Conservation (phyloP, 495 filamentous ascomycete species). For the Neurospora hispaniola region DNA sequence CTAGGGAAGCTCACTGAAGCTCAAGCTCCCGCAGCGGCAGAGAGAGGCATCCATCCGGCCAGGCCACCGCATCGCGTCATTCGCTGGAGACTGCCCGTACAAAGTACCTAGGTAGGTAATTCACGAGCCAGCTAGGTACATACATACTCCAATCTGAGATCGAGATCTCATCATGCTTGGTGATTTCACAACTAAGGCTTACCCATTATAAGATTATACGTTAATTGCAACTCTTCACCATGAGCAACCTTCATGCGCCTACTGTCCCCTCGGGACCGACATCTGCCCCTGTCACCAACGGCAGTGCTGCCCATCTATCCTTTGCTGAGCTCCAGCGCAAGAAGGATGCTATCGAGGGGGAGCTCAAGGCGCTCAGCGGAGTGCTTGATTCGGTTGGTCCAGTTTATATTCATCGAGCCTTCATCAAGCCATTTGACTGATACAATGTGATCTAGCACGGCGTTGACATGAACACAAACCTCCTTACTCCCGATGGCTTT, state of each 20-base stretch:
- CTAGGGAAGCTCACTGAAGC: background rate
- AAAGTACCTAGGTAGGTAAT: background rate
- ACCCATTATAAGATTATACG: conserved; percentile 19
- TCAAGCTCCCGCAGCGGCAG: background rate
- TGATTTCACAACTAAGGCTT: background rate
- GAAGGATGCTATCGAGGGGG: conserved; percentile 75
- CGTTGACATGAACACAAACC: conserved; percentile 80
- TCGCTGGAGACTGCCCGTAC: conserved; percentile 10
- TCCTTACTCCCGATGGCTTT: conserved; percentile 88
- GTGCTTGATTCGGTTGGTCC: conserved; percentile 76
- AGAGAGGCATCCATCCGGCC: background rate
- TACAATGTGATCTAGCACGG: conserved; percentile 52
- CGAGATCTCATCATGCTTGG: conserved; percentile 8
- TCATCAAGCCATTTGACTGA: conserved; percentile 7
- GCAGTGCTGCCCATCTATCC: conserved; percentile 46
- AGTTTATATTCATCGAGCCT: background rate
- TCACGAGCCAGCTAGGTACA: background rate
- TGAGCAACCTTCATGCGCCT: conserved; percentile 66
- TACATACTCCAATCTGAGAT: conserved; percentile 4
- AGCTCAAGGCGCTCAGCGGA: conserved; percentile 70
- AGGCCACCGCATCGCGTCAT: conserved; percentile 15
- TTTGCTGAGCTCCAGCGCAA: conserved; percentile 48
- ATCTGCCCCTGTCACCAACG: conserved; percentile 38
- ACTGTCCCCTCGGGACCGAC: conserved; percentile 66
- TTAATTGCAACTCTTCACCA: conserved; percentile 20